Percentiles rank a stretch among this genome's conserved stretches.
phyloP scores from a whole-genome alignment of 352 stramenopile genomes.

The Globisporangium camurandrum region DNA sequence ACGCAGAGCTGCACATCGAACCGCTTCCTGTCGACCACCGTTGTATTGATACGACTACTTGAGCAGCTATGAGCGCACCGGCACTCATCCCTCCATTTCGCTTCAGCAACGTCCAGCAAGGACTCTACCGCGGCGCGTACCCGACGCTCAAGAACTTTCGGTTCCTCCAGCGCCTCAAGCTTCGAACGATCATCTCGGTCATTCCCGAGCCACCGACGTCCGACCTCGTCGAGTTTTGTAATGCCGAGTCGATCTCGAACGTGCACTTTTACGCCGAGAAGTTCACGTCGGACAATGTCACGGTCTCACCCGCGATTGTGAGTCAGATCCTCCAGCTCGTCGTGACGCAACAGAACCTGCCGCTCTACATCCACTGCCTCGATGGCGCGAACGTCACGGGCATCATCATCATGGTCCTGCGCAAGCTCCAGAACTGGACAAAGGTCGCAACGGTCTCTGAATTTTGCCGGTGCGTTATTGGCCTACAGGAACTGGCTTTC shows the following conservation, averaged over 20 bases:
- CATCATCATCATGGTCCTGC: conserved; percentile 83
- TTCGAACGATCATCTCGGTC: conserved; percentile 77
- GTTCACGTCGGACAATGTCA: conserved; percentile 85
- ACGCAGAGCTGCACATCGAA: too few species aligned
- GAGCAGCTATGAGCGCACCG: conserved; percentile 44
- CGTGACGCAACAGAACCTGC: conserved; percentile 66
- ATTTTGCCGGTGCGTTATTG: conserved; percentile 61
- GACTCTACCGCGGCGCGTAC: conserved; percentile 73
- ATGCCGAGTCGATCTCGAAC: conserved; percentile 55
- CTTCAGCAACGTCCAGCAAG: conserved; percentile 79
- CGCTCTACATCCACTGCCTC: conserved; percentile 85
- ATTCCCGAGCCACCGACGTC: conserved; percentile 73
- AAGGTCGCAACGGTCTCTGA: conserved; percentile 77
- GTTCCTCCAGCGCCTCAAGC: conserved; percentile 60
- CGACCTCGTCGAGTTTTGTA: conserved; percentile 70
- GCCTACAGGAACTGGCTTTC: too few species aligned
- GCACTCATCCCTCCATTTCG: conserved; percentile 83
- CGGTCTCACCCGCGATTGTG: conserved; percentile 63
- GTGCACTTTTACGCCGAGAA: conserved; percentile 83
- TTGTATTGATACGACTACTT: too few species aligned
- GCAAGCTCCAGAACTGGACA: conserved; percentile 86
- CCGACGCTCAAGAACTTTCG: conserved; percentile 85
- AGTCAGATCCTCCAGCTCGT: conserved; percentile 75
- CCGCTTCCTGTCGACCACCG: too few species aligned
- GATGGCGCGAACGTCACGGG: conserved; percentile 82